Evolutionary conservation across 768 basidiomycete genomes (phyloP), one percentile per base, ranked within the genome.

Genomic region (Mycena rebaudengoi): DNA sequence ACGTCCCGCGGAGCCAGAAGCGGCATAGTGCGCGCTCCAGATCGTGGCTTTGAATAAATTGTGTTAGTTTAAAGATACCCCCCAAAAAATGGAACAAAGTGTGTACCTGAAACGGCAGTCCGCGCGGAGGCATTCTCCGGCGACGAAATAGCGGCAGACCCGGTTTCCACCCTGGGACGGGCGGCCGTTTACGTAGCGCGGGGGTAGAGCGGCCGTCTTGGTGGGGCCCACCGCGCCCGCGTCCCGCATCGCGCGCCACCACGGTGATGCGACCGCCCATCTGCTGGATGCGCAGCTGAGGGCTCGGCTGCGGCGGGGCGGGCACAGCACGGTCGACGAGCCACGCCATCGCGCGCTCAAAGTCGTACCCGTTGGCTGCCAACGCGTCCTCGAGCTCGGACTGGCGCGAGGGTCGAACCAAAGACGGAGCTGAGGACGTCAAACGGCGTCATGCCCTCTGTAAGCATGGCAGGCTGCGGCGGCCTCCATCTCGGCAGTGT

Each of bases 1-100:
- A 99, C 44, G 95, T 95, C 6, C 97, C 97, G 51, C 96, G 88
- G 29, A 99, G 85, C 98, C 98, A 99, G 82, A 99, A 99, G 33
- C 98, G 91, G 79, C 93, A 96, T 21, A 98, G 76, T 2, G 96
- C 96, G 40, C 96, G 88, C 75, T 98, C 96, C 4, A 98, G 86
- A 71, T 98, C 96, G 73, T 98, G 96, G 70, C 96, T 98, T 68
- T 4, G 7, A 2, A 33, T 6, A 16, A 68, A 56, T 55, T 49
- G 56, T 39, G 54, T 54, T 60, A 62, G 51, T 59, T 64, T 52
- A 57, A 21, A 51, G 43, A 52, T 16, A 54, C 20, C 54, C 25
- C 50, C 41, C 35, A 59, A 4, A 13, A 62, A 54, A 46, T 5
- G 20, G 45, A 35, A 37, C 23, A 63, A 56, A 26, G 40, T 16